phyloP scores from a whole-genome alignment of 805 yeast genomes.

The Cyberlindnera veronae region DNA sequence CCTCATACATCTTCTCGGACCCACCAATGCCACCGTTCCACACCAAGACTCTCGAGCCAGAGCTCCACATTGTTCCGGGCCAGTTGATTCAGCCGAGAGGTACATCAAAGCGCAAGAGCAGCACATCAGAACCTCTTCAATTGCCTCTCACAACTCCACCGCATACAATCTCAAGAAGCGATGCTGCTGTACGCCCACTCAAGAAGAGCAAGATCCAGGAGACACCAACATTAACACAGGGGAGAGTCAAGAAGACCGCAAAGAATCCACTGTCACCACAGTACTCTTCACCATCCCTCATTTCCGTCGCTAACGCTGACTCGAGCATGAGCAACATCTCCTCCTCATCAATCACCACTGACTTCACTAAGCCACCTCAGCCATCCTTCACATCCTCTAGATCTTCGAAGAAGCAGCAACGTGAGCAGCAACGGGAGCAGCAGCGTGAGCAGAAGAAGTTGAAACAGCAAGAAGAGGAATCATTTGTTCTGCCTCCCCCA shows the following conservation, averaged over 20 bases:
- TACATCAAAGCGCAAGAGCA: constrained; percentile 11
- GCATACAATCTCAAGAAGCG: constrained; percentile 24
- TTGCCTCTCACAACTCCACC: constrained; percentile 29
- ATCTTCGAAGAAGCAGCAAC: constrained; percentile 14
- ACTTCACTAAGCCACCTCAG: constrained; percentile 23
- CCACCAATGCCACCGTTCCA: not conserved
- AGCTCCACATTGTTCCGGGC: constrained; percentile 3
- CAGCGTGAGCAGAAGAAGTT: constrained; percentile 6
- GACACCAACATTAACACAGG: constrained; percentile 25
- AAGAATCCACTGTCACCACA: constrained; percentile 27
- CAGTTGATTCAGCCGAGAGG: constrained; percentile 1
- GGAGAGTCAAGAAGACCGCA: constrained; percentile 17
- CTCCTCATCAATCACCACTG: not conserved
- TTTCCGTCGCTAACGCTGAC: constrained; percentile 3
- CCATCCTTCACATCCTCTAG: constrained; percentile 22
- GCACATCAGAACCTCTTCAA: constrained; percentile 12
- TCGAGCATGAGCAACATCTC: not conserved
- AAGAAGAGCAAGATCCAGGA: constrained; percentile 21
- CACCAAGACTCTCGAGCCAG: constrained; percentile 6
- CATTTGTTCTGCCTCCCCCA: constrained; percentile 22
- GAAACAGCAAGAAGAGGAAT: constrained; percentile 8
- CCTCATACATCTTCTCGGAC: not conserved
- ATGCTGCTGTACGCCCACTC: constrained; percentile 4
- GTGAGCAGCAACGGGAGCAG: constrained; percentile 13
- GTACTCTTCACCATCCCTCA: constrained; percentile 26